Conservation (phyloP, 148 eudicot genomes). For the Heliosperma pusillum region DNA sequence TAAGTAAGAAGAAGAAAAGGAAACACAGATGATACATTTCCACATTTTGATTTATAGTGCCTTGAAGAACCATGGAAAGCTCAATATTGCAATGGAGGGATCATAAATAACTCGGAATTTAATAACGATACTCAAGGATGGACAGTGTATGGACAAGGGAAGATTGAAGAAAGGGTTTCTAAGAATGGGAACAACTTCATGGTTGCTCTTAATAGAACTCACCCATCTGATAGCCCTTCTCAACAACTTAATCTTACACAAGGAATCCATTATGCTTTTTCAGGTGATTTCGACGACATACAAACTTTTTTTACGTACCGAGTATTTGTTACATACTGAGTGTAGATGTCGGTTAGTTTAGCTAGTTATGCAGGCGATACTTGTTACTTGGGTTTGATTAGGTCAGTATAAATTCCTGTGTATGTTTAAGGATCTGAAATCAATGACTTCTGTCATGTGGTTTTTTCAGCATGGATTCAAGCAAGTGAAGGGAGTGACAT, state of each 20-base stretch:
- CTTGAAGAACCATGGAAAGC: slow-evolving; percentile 40
- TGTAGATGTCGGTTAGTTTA: too few relatives aligned
- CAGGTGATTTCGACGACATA: slow-evolving; percentile 31
- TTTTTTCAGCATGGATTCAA: slow-evolving; percentile 58
- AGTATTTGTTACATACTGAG: not conserved
- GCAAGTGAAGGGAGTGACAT: slow-evolving; percentile 39
- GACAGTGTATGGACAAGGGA: slow-evolving; percentile 38
- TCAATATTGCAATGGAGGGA: slow-evolving; percentile 51
- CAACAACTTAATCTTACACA: slow-evolving; percentile 35
- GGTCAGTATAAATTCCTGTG: too few relatives aligned
- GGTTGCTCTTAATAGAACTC: slow-evolving; percentile 41
- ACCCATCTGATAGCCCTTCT: slow-evolving; percentile 41
- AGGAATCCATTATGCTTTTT: slow-evolving; percentile 43
- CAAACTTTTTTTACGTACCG: not conserved
- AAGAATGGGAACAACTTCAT: slow-evolving; percentile 40
- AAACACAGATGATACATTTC: not conserved
- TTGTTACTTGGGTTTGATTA: too few relatives aligned
- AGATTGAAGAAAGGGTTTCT: slow-evolving; percentile 28
- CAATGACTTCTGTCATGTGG: not conserved
- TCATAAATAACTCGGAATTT: slow-evolving; percentile 44
- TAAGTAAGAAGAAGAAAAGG: too few relatives aligned
- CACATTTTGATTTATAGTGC: slow-evolving; percentile 30
- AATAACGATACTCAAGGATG: slow-evolving; percentile 40
- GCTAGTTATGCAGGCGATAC: not conserved
- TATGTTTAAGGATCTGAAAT: not conserved